Evolutionary conservation across 176 grass and related monocot genomes (phyloP), one percentile per base, ranked within the genome.

Genomic region (Raddia guianensis): DNA sequence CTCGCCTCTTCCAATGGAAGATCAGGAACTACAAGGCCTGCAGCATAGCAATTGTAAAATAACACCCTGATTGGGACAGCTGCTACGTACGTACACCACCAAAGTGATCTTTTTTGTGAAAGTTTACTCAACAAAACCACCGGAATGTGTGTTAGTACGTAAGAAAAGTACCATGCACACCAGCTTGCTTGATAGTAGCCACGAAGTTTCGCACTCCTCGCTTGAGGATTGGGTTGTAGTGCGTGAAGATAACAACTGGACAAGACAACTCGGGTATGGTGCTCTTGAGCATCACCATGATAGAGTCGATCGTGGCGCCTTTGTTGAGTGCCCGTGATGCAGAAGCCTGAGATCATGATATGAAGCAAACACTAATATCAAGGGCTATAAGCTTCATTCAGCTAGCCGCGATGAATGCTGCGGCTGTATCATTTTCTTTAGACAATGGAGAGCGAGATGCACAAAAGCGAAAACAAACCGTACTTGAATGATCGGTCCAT

Each of bases 1-100:
- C 80, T 49, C 74, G 91, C 72, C 86, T 97, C 95, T 84, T 97
- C 94, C 80, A 97, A 87, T 73, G 91, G 91, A 74, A 97, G 89
- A 94, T 97, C 94, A 82, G 94, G 94, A 37, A 97, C 89, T 2
- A 97, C 87, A 90, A 97, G 91, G 67, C 94, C 94, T 97, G 80
- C 63, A 72, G 70, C 79, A 87, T 63, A 49, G 47, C 16, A 66
- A 65, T 10, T 68, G 37, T 54, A 34, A 4, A 68, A 46, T 73
- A 58, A 1, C 2, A 69, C 49, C 27, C 16, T 56, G 62, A 66
- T 33, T 48, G 59, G 15, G 27, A 27, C 27, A 27, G 27, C 27
- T 27, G 27, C 27, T 27, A 27, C 27, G 27, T 27, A 27, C 27
- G 27, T 27, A 27, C 27, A 27, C 27, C 27, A 27, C 27, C 27